These are phyloP conservation scores for Nakazawaea ishiwadae DNA, from an alignment of 805 yeast species.

Conservation along the genomic window DNA sequence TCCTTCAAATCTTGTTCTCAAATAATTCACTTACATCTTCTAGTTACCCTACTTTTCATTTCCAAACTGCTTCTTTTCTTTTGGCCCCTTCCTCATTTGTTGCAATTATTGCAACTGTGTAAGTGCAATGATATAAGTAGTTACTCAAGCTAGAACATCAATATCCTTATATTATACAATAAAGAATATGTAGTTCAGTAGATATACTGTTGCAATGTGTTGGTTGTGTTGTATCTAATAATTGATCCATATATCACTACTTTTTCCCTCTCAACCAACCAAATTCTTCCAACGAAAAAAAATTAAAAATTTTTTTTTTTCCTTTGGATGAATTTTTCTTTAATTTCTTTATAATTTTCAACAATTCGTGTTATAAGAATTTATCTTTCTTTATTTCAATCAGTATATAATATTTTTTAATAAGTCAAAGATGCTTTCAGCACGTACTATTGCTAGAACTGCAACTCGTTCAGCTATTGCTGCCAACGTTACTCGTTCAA, in stretches of 20 bases:
- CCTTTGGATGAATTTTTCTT: background rate
- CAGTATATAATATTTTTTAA: constrained; percentile 1
- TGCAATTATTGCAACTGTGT: no score
- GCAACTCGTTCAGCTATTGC: constrained; percentile 74
- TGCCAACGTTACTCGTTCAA: constrained; percentile 42
- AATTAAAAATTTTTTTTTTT: no score
- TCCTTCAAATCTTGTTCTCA: no score
- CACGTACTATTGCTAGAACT: constrained; percentile 81
- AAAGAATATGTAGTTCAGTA: no score
- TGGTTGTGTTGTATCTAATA: background rate
- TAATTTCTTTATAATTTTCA: background rate
- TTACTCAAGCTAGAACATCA: no score
- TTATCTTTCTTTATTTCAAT: constrained; percentile 1
- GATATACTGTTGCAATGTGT: background rate
- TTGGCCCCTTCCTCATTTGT: no score
- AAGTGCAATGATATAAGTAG: no score
- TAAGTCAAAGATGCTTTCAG: constrained; percentile 60
- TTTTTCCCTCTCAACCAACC: constrained; percentile 1
- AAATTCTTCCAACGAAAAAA: constrained; percentile 4
- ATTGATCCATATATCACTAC: background rate
- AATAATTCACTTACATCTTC: no score
- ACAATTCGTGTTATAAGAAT: background rate
- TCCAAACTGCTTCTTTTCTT: no score
- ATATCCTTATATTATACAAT: no score
- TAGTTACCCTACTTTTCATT: no score